Percentiles rank a stretch among this genome's conserved stretches.
These are phyloP conservation scores for Aureobasidium zeae DNA, from an alignment of 2,329 filamentous ascomycete genomes.

Conservation along the genomic window DNA sequence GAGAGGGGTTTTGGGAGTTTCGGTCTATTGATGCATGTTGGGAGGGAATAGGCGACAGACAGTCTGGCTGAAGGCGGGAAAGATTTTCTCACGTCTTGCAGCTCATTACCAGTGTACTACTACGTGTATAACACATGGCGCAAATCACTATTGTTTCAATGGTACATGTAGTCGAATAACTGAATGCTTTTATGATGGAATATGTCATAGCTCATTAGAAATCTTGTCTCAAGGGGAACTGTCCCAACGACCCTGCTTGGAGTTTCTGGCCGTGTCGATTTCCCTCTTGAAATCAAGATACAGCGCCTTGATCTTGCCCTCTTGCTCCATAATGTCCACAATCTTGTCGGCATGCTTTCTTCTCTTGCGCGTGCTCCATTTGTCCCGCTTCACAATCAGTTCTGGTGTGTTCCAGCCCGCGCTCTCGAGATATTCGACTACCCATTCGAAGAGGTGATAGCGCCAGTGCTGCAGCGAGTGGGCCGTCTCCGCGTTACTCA, in stretches of 20 bases:
- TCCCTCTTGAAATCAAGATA: conserved; percentile 57
- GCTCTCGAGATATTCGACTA: conserved; percentile 51
- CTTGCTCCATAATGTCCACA: conserved; percentile 53
- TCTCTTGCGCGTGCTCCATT: conserved; percentile 50
- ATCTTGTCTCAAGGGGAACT: conserved; percentile 12
- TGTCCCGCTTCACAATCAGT: conserved; percentile 52
- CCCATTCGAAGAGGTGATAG: conserved; percentile 61
- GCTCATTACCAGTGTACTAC: no score
- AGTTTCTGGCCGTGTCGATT: conserved; percentile 49
- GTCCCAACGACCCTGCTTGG: conserved; percentile 29
- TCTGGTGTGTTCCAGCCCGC: conserved; percentile 50
- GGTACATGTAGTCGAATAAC: no score
- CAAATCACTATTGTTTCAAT: no score
- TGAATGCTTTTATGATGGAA: no score
- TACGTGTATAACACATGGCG: no score
- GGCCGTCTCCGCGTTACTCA: conserved; percentile 56
- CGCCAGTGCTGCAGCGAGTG: conserved; percentile 71
- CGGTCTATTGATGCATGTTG: no score
- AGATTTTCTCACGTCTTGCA: no score
- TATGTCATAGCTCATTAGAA: no score
- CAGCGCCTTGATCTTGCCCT: conserved; percentile 50
- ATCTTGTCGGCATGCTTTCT: conserved; percentile 54
- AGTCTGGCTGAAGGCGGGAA: no score
- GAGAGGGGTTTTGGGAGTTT: no score
- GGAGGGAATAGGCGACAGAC: no score